Conservation (phyloP, 257 asterid genomes). For the Jacaranda mimosifolia region DNA sequence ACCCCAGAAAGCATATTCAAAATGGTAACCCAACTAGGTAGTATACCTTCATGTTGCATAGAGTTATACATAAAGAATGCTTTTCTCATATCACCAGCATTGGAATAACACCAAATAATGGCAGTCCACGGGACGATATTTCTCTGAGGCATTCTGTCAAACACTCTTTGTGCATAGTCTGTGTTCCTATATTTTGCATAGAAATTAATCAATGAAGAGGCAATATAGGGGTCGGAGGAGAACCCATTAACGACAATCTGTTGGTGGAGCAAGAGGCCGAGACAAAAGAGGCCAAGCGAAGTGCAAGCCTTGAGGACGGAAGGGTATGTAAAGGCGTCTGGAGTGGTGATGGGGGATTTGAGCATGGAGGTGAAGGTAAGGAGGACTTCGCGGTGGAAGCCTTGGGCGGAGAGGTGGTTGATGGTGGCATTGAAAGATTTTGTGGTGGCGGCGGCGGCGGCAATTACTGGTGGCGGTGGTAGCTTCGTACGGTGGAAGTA, state of each 20-base stretch:
- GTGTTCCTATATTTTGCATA: conserved; percentile 54
- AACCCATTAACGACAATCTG: conserved; percentile 61
- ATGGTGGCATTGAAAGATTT: conserved; percentile 64
- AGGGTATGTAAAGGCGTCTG: conserved; percentile 83
- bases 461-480: conserved; percentile 33
- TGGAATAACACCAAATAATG: conserved; percentile 69
- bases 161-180: conserved; percentile 59
- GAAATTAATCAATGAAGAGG: conserved; percentile 68
- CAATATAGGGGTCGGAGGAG: conserved; percentile 69
- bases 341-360: conserved; percentile 48
- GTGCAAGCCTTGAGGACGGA: conserved; percentile 80
- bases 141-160: conserved; percentile 66
- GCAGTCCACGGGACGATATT: conserved; percentile 84
- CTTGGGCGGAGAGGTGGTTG: conserved; percentile 68
- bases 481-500: conserved; percentile 41
- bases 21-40: conserved; percentile 63
- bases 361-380: conserved; percentile 61
- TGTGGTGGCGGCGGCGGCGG: conserved; percentile 44
- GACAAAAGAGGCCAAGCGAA: conserved; percentile 56
- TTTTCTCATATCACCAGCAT: conserved; percentile 50
- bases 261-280: conserved; percentile 76
- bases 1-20: conserved; percentile 71
- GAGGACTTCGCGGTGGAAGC: conserved; percentile 65
- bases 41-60: conserved; percentile 65
- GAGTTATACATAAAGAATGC: conserved; percentile 62